Conservation (phyloP, 2,329 filamentous ascomycete species). For the Cercospora berteroae region DNA sequence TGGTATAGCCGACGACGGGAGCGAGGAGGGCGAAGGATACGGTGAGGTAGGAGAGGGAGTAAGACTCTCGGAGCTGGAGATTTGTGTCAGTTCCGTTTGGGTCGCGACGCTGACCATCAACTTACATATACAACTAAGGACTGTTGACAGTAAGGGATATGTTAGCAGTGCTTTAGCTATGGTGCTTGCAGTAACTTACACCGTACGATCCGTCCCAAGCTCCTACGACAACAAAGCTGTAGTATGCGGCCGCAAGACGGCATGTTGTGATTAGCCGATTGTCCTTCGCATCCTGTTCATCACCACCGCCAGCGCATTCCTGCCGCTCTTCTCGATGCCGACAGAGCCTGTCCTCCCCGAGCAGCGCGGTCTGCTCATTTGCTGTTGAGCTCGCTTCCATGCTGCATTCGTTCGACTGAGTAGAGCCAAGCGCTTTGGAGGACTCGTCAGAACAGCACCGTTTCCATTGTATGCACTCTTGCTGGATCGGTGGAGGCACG, state of each 20-base stretch:
- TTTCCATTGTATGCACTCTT: not conserved
- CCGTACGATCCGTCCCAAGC: conserved; percentile 8
- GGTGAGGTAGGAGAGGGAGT: conserved; percentile 56
- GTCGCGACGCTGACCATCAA: not conserved
- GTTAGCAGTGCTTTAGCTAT: not conserved
- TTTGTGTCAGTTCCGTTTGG: conserved; percentile 1
- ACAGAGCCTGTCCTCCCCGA: not conserved
- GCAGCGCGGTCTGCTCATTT: not conserved
- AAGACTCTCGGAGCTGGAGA: conserved; percentile 53
- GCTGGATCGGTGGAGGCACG: not conserved
- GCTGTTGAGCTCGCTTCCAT: not conserved
- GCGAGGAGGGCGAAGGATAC: conserved; percentile 63
- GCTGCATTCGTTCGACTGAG: not conserved
- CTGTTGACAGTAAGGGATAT: not conserved
- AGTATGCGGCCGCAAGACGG: conserved; percentile 9
- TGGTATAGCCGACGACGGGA: conserved; percentile 60
- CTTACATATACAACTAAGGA: not conserved
- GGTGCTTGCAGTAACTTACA: conserved; percentile 5
- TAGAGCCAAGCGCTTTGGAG: not conserved
- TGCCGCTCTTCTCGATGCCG: not conserved
- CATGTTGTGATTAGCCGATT: not conserved
- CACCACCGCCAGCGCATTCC: not conserved
- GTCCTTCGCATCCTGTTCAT: not conserved
- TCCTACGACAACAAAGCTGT: conserved; percentile 12
- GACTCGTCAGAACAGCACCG: not conserved